phyloP scores from a whole-genome alignment of 306 rosid genomes.

The Vicia villosa region DNA sequence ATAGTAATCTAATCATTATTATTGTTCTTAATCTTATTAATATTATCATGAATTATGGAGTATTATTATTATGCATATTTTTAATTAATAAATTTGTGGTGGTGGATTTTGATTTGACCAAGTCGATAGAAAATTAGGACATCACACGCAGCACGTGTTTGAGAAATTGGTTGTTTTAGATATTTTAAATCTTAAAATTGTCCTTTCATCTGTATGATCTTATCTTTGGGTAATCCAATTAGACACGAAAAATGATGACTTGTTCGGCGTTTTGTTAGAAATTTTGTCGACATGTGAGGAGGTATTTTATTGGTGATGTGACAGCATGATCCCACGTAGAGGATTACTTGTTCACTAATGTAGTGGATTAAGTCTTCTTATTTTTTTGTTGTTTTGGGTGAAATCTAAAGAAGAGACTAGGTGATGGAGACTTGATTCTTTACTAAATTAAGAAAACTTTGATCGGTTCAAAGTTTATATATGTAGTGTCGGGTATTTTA shows the following conservation, averaged over 20 bases:
- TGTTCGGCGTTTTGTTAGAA: conserved; percentile 35
- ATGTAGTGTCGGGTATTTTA: too few species aligned
- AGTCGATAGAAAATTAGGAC: not conserved
- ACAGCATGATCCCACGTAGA: conserved; percentile 21
- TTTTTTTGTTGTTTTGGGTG: not conserved
- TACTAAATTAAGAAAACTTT: not conserved
- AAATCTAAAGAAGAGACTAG: not conserved
- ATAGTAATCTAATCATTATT: conserved; percentile 37
- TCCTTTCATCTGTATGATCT: conserved; percentile 8
- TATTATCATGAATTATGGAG: conserved; percentile 26
- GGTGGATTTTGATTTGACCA: conserved; percentile 5
- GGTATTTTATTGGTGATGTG: conserved; percentile 25
- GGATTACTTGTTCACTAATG: not conserved
- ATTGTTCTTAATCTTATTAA: not conserved
- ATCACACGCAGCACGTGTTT: not conserved
- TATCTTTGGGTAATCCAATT: conserved; percentile 29
- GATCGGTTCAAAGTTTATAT: not conserved
- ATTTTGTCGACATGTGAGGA: conserved; percentile 25
- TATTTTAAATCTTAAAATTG: not conserved
- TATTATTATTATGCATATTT: not conserved
- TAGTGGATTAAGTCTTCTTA: not conserved
- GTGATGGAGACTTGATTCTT: not conserved
- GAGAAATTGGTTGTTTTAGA: not conserved
- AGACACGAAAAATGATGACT: conserved; percentile 37
- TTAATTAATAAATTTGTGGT: not conserved